Conservation (phyloP, 768 basidiomycete genomes). For the Lactarius evosmus region DNA sequence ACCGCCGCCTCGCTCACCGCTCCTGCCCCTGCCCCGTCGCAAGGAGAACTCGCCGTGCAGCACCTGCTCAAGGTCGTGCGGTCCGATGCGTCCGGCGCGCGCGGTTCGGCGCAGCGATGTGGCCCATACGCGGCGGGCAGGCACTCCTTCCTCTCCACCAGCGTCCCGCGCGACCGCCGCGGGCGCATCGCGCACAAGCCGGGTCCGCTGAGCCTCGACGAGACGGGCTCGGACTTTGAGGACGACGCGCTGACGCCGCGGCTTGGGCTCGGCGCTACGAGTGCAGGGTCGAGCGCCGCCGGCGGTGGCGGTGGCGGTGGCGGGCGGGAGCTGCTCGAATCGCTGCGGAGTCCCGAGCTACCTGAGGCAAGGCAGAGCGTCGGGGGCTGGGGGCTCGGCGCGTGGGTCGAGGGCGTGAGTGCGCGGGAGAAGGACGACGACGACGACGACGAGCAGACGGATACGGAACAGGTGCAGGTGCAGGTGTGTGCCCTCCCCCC, state of each 20-base stretch:
- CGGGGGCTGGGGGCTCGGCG: conserved; percentile 77
- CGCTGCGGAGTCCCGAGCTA: conserved; percentile 39
- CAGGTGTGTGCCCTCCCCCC: too few relatives aligned
- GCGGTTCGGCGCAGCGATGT: conserved; percentile 22
- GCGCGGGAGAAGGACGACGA: conserved; percentile 50
- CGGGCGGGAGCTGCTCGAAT: conserved; percentile 54
- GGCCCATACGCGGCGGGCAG: conserved; percentile 39
- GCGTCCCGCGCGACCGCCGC: conserved; percentile 70
- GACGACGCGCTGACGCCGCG: conserved; percentile 23
- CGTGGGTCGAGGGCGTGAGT: conserved; percentile 42
- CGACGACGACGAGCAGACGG: conserved; percentile 60
- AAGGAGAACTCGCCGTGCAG: conserved; percentile 64
- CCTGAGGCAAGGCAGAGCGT: conserved; percentile 42
- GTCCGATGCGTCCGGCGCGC: conserved; percentile 41
- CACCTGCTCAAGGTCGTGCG: conserved; percentile 65
- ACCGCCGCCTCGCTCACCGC: conserved; percentile 57
- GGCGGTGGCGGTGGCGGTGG: conserved; percentile 50
- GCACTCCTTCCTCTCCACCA: conserved; percentile 70
- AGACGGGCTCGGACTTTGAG: conserved; percentile 32
- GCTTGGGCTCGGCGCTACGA: conserved; percentile 12
- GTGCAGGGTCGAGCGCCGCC: conserved; percentile 29
- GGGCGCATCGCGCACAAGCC: conserved; percentile 63
- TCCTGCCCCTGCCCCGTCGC: conserved; percentile 51
- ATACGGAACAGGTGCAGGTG: conserved; percentile 73
- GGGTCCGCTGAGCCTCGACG: conserved; percentile 16